Evolutionary conservation across 495 filamentous ascomycete species (phyloP).

Genomic region (Elasticomyces elasticus): DNA sequence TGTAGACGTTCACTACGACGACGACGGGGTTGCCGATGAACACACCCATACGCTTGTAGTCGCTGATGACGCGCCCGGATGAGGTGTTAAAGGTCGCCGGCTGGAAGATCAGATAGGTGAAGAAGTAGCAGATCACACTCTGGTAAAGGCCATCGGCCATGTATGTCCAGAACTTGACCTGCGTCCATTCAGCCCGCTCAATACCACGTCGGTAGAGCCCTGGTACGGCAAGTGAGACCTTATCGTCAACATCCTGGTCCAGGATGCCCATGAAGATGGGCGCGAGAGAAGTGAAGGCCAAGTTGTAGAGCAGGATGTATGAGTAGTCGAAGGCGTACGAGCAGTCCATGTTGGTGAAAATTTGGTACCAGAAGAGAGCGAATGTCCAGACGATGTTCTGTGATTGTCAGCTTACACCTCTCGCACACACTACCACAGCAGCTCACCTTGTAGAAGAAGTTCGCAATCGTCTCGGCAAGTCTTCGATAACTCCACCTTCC

Average conservation of each 20-base stretch:
- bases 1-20: slow-evolving; percentile 77
- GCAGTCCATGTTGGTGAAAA: slow-evolving; percentile 90
- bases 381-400: slow-evolving; percentile 97
- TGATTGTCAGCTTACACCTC: slow-evolving; percentile 11
- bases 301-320: slow-evolving; percentile 91
- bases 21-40: slow-evolving; percentile 74
- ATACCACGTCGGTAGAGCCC: slow-evolving; percentile 95
- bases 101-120: slow-evolving; percentile 70
- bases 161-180: slow-evolving; percentile 92
- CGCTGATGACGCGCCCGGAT: slow-evolving; percentile 61
- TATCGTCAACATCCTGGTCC: slow-evolving; percentile 93
- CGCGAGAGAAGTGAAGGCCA: slow-evolving; percentile 92
- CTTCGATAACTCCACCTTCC: slow-evolving; percentile 94
- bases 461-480: slow-evolving; percentile 85
- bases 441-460: slow-evolving; percentile 96
- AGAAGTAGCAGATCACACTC: slow-evolving; percentile 84
- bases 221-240: slow-evolving; percentile 85
- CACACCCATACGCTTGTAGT: slow-evolving; percentile 70
- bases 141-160: slow-evolving; percentile 95
- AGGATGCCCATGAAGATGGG: slow-evolving; percentile 95
- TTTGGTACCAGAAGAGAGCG: slow-evolving; percentile 94
- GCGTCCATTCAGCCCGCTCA: slow-evolving; percentile 94
- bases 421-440: background rate
- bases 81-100: slow-evolving; percentile 55
- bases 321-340: slow-evolving; percentile 96